Conservation (phyloP, 2,329 filamentous ascomycete genomes). For the Davidsoniella virescens region DNA sequence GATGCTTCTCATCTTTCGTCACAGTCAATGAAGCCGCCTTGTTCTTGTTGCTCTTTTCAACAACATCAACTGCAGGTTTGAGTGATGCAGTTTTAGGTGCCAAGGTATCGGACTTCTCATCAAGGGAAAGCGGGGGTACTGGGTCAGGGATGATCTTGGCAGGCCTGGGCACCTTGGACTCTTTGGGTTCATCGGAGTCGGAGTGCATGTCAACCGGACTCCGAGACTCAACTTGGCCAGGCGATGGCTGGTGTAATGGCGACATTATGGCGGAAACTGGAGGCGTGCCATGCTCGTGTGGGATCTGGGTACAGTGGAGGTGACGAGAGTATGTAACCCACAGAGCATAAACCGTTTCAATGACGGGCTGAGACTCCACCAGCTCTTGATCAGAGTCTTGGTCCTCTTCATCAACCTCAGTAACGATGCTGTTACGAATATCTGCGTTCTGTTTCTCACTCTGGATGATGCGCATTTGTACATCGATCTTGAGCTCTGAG, state of each 20-base stretch:
- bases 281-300: constrained; percentile 41
- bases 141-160: constrained; percentile 14
- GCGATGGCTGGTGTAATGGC: constrained; percentile 62
- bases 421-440: constrained; percentile 42
- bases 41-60: background rate
- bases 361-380: constrained; percentile 25
- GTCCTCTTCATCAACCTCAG: constrained; percentile 41
- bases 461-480: constrained; percentile 92
- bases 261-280: constrained; percentile 48
- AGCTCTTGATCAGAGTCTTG: constrained; percentile 8
- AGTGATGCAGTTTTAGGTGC: background rate
- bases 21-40: background rate
- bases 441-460: constrained; percentile 55
- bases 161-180: constrained; percentile 20
- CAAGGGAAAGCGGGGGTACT: constrained; percentile 7
- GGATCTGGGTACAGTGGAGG: constrained; percentile 56
- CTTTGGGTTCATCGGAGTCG: constrained; percentile 10
- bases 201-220: constrained; percentile 12
- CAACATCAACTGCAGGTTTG: background rate
- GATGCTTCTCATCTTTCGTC: background rate
- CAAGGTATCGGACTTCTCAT: background rate
- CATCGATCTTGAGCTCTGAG: constrained; percentile 79
- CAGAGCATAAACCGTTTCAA: constrained; percentile 79
- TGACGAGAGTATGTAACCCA: constrained; percentile 97
- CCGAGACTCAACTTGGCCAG: constrained; percentile 39